Evolutionary conservation across 495 filamentous ascomycete genomes (phyloP).

Genomic region (Astrothelium macrocarpum): DNA sequence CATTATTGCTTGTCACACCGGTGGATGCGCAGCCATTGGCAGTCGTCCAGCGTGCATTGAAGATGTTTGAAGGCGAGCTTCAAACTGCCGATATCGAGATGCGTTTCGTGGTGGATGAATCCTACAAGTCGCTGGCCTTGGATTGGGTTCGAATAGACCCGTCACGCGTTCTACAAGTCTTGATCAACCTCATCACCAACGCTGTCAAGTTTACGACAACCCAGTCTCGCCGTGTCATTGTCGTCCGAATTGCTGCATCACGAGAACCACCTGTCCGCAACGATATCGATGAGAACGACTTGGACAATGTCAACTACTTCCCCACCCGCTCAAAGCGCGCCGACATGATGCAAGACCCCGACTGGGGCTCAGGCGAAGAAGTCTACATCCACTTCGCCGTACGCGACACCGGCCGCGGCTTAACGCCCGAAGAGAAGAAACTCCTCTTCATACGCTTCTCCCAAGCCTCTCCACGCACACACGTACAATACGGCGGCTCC

Average conservation of each 20-base stretch:
- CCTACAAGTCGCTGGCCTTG: slow-evolving; percentile 44
- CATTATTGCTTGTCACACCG: slow-evolving; percentile 58
- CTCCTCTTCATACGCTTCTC: slow-evolving; percentile 73
- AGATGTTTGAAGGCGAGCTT: slow-evolving; percentile 65
- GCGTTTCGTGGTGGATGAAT: slow-evolving; percentile 48
- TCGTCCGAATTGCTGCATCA: slow-evolving; percentile 61
- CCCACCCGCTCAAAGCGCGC: slow-evolving; percentile 28
- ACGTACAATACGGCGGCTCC: slow-evolving; percentile 72
- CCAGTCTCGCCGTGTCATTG: slow-evolving; percentile 50
- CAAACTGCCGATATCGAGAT: slow-evolving; percentile 58
- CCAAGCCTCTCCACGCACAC: slow-evolving; percentile 67
- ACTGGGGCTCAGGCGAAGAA: slow-evolving; percentile 61
- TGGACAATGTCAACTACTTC: slow-evolving; percentile 35
- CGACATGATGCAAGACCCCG: slow-evolving; percentile 42
- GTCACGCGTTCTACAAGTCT: slow-evolving; percentile 59
- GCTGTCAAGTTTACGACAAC: slow-evolving; percentile 40
- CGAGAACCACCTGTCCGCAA: slow-evolving; percentile 33
- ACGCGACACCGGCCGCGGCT: slow-evolving; percentile 66
- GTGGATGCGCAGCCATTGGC: slow-evolving; percentile 55
- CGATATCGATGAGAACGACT: slow-evolving; percentile 23
- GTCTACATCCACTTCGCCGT: slow-evolving; percentile 66
- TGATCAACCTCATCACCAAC: slow-evolving; percentile 44
- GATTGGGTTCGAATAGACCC: slow-evolving; percentile 66
- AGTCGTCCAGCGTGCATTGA: slow-evolving; percentile 56
- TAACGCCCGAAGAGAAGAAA: slow-evolving; percentile 63